Base-by-base conservation (phyloP, 2,329 filamentous ascomycete genomes). In the Arthrinium puccinioides region DNA sequence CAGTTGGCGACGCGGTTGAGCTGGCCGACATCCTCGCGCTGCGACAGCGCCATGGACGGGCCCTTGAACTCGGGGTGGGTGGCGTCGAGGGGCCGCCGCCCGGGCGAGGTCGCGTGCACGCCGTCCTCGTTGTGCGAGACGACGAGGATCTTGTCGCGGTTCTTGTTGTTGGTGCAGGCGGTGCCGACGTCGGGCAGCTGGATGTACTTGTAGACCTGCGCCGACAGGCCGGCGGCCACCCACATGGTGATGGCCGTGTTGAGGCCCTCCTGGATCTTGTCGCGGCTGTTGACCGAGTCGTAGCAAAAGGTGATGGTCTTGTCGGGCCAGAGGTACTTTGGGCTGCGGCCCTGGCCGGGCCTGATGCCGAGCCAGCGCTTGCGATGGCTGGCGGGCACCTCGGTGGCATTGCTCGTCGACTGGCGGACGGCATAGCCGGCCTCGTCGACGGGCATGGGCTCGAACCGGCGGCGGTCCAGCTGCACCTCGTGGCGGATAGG, bases 1-100 rank as follows among this genome's bases (percentile, higher is more conserved):
- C 44, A 18, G 40, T 49, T 54, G 26, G 42, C 41, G 10, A 44
- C 32, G 18, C 32, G 10, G 28, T 48, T 31, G 18, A 15, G 30
- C 9, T 32, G 30, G 10, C 30, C 30, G 16, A 32, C 21, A 6
- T 4, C 7, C 18, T 19, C 8, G 16, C 11, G 16, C 5, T 32
- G 16, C 16, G 16, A 13, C 15, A 21, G 30, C 5, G 21, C 18
- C 30, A 32, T 32, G 16, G 9, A 13, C 9, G 30, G 30, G n/a
- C n/a, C n/a, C n/a, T n/a, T n/a, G n/a, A n/a, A n/a, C n/a, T n/a
- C n/a, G n/a, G n/a, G n/a, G n/a, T n/a, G n/a, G n/a, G n/a, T n/a
- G n/a, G n/a, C n/a, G n/a, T n/a, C n/a, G n/a, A n/a, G n/a, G n/a
- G 9, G 18, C 8, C 30, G 16, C 30, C 11, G 19, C 9, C 30